Evolutionary conservation across 768 basidiomycete genomes (phyloP).

Genomic region (Suillus americanus): DNA sequence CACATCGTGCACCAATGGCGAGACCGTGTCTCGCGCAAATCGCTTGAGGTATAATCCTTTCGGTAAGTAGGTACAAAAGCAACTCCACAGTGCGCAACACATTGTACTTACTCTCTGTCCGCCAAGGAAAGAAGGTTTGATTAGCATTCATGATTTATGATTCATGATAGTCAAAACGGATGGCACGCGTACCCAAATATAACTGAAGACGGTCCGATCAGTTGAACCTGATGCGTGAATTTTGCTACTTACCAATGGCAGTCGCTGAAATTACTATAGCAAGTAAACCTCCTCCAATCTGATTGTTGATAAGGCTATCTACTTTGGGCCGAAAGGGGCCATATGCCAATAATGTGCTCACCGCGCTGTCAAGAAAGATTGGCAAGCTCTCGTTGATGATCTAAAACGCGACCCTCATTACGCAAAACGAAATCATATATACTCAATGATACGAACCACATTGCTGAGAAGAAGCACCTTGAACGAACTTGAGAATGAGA

Average conservation of each 20-base stretch:
- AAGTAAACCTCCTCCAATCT: slow-evolving; percentile 69
- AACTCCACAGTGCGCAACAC: too few relatives aligned
- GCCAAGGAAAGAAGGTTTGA: not conserved
- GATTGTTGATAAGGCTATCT: not conserved
- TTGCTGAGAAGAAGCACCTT: slow-evolving; percentile 87
- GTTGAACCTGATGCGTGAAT: slow-evolving; percentile 2
- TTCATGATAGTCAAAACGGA: not conserved
- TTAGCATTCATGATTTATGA: not conserved
- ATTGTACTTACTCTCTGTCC: not conserved
- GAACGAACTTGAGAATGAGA: slow-evolving; percentile 10
- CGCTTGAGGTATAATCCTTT: slow-evolving; percentile 69
- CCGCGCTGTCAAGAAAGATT: slow-evolving; percentile 76
- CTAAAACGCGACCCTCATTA: slow-evolving; percentile 33
- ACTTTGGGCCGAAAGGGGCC: slow-evolving; percentile 3
- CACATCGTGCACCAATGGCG: slow-evolving; percentile 73
- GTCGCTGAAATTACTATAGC: slow-evolving; percentile 77
- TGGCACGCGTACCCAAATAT: slow-evolving; percentile 68
- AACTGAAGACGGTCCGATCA: slow-evolving; percentile 41
- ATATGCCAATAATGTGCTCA: slow-evolving; percentile 19
- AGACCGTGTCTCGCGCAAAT: slow-evolving; percentile 79
- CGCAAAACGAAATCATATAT: not conserved
- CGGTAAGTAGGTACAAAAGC: not conserved
- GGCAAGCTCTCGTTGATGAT: slow-evolving; percentile 82
- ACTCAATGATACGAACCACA: slow-evolving; percentile 54
- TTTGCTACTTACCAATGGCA: slow-evolving; percentile 40